Percentiles rank a stretch among this genome's conserved stretches.
phyloP scores from a whole-genome alignment of 768 basidiomycete genomes.

The Polyporus arcularius region DNA sequence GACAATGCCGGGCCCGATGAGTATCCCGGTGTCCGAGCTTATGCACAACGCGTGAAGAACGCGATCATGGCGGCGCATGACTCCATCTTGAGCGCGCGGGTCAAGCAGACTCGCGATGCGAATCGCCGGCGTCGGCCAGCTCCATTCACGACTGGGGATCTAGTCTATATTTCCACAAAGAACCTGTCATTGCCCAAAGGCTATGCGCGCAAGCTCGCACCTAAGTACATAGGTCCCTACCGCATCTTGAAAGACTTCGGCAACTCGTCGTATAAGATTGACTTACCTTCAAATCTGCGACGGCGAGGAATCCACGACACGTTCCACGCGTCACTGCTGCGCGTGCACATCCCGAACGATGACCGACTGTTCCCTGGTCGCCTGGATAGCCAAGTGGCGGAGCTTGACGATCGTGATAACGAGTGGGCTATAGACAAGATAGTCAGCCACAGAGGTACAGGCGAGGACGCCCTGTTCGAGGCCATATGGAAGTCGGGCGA shows the following conservation, averaged over 20 bases:
- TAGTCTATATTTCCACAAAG: slow-evolving; percentile 39
- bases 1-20: neutral
- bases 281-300: slow-evolving; percentile 30
- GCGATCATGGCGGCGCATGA: slow-evolving; percentile 38
- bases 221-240: slow-evolving; percentile 43
- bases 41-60: slow-evolving; percentile 23
- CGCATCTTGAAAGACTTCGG: slow-evolving; percentile 21
- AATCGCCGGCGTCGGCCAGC: slow-evolving; percentile 27
- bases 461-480: slow-evolving; percentile 32
- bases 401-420: slow-evolving; percentile 20
- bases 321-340: slow-evolving; percentile 38
- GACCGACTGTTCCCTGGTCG: slow-evolving; percentile 39
- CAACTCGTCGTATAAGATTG: slow-evolving; percentile 30
- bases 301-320: slow-evolving; percentile 31
- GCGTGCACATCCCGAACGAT: slow-evolving; percentile 32
- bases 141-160: slow-evolving; percentile 23
- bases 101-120: slow-evolving; percentile 31
- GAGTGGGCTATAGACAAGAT: slow-evolving; percentile 33
- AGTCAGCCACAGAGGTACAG: slow-evolving; percentile 27
- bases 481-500: slow-evolving; percentile 38
- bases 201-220: slow-evolving; percentile 35
- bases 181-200: slow-evolving; percentile 38
- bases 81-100: slow-evolving; percentile 34
- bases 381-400: slow-evolving; percentile 22
- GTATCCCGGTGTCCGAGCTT: slow-evolving; percentile 28